Conservation (phyloP, 768 basidiomycete genomes). For the Pisolithus microcarpus region DNA sequence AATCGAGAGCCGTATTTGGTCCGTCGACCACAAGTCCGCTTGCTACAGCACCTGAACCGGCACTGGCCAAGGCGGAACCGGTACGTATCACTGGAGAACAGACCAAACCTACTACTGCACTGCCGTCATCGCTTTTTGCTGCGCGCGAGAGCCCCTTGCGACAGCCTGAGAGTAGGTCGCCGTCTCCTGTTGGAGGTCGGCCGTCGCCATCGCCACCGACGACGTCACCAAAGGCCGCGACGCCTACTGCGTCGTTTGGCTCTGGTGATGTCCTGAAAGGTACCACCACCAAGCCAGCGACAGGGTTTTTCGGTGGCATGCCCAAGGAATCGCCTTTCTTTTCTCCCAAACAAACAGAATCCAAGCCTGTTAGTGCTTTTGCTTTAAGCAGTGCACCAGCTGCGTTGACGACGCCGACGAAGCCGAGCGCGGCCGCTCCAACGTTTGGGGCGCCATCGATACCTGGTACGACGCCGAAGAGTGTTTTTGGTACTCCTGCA, state of each 20-base stretch:
- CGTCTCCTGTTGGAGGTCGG: constrained; percentile 15
- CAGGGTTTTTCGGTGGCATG: constrained; percentile 28
- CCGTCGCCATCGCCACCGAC: constrained; percentile 5
- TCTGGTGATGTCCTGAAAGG: constrained; percentile 2
- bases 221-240: constrained; percentile 16
- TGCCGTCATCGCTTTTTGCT: neutral
- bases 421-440: constrained; percentile 18
- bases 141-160: constrained; percentile 9
- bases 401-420: constrained; percentile 20
- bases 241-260: constrained; percentile 35
- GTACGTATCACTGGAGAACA: constrained; percentile 3
- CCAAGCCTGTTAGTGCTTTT: neutral
- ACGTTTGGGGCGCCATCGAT: constrained; percentile 36
- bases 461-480: constrained; percentile 16
- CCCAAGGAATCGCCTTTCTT: constrained; percentile 12
- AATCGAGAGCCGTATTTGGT: constrained; percentile 4
- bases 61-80: constrained; percentile 9
- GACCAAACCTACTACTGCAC: neutral
- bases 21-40: constrained; percentile 2
- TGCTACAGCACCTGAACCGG: constrained; percentile 6
- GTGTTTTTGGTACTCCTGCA: constrained; percentile 12
- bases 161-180: constrained; percentile 22
- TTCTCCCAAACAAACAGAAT: neutral
- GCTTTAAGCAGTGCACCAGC: constrained; percentile 6
- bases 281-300: constrained; percentile 23